Conservation (phyloP, 2,329 filamentous ascomycete genomes). For the Cladosporium velox region DNA sequence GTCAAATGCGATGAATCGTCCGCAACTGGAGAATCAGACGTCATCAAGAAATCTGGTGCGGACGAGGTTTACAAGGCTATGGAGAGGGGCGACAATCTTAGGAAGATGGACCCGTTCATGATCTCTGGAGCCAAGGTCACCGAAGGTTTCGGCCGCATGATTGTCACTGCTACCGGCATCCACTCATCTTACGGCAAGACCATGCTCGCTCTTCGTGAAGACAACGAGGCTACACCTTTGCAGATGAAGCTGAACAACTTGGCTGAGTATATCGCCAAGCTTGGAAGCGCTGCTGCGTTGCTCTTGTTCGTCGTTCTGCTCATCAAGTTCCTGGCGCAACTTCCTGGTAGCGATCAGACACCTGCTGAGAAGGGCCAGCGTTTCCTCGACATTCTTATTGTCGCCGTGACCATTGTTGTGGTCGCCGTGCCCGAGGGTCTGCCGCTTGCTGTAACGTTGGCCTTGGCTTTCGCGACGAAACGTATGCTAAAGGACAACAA, state of each 20-base stretch:
- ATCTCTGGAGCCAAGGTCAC: constrained; percentile 81
- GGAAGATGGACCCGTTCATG: constrained; percentile 79
- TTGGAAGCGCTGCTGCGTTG: constrained; percentile 74
- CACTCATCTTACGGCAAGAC: constrained; percentile 76
- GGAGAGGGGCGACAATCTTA: constrained; percentile 60
- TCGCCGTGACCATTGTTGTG: constrained; percentile 66
- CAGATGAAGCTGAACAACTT: constrained; percentile 76
- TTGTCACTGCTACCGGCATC: constrained; percentile 73
- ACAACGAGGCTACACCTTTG: constrained; percentile 74
- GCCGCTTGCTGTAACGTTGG: constrained; percentile 67
- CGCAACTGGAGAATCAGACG: constrained; percentile 73
- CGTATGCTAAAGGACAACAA: constrained; percentile 71
- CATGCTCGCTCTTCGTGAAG: constrained; percentile 75
- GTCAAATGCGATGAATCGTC: constrained; percentile 74
- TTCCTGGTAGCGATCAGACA: constrained; percentile 56
- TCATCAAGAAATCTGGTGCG: constrained; percentile 66
- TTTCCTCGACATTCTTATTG: constrained; percentile 65
- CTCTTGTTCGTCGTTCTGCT: constrained; percentile 82
- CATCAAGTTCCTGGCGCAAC: constrained; percentile 76
- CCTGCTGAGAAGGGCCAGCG: constrained; percentile 75
- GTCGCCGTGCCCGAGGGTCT: constrained; percentile 70
- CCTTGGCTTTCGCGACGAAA: constrained; percentile 67
- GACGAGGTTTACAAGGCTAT: constrained; percentile 68
- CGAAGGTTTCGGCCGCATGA: constrained; percentile 72
- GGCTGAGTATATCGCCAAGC: constrained; percentile 77